phyloP scores from a whole-genome alignment of 345 rosid genomes.

The Acer negundo region DNA sequence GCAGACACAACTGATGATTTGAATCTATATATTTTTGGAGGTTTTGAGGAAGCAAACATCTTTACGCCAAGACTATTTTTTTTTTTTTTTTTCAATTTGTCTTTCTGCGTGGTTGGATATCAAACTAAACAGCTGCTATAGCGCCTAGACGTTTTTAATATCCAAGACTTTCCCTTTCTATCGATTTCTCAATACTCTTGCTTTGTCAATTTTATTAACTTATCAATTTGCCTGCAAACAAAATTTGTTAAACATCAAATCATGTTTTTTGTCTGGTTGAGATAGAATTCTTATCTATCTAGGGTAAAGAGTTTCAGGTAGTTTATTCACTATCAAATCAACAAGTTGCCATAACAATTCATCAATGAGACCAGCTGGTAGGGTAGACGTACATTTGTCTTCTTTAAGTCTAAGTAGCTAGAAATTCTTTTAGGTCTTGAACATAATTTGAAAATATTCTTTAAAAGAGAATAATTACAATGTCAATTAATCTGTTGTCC shows the following conservation, averaged over 20 bases:
- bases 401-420: background rate
- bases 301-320: background rate
- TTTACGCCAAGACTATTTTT: background rate
- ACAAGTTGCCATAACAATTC: background rate
- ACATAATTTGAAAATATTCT: too few species aligned
- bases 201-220: background rate
- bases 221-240: too few species aligned
- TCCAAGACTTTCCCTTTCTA: background rate
- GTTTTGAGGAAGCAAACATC: constrained; percentile 2
- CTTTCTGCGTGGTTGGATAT: background rate
- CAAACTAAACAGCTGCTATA: background rate
- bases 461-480: background rate
- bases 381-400: too few species aligned
- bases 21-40: constrained; percentile 8
- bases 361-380: background rate
- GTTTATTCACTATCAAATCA: background rate
- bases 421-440: background rate
- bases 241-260: background rate
- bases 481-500: too few species aligned
- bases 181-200: background rate
- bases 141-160: background rate
- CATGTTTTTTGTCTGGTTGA: background rate
- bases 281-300: too few species aligned
- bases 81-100: background rate
- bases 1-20: background rate